Base-by-base conservation (phyloP, 1,284 basidiomycete species). In the Microbotryum lychnidis-dioicae region DNA sequence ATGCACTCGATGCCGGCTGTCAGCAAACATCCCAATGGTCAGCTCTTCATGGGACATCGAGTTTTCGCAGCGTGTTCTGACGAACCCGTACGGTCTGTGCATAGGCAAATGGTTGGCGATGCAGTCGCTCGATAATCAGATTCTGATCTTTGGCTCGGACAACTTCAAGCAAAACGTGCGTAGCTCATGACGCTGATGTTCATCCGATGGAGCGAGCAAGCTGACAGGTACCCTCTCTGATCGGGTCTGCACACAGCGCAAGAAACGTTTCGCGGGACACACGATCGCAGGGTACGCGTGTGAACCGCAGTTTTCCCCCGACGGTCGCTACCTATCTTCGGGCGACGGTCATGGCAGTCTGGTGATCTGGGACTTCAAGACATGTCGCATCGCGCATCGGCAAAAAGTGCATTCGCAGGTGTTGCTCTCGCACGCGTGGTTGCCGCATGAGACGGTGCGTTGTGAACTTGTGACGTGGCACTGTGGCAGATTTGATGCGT, bases 1-100 rank as follows among this genome's bases (percentile, higher is more conserved):
- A 98, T 99, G 96, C 93, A 99, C 77, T 96, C 91, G 44, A 97
- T 99, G 93, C 96, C 96, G 14, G 89, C 94, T 20, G 93, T 97
- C 46, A 90, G 91, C 10, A 77, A 93, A 37, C 91, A 97, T 76
- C 96, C 96, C 12, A 91, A 84, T 62, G 88, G 91, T 94, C 75
- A 69, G 89, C 84, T 23, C 56, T 52, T 57, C 53, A 46, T 64
- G 37, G 37, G 37, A 42, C 4, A 12, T 42, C 37, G 5, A 18
- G 12, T 52, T 20, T 58, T 42, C 42, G 45, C 8, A 3, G 27
- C 37, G 27, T 14, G 51, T 20, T 33, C 60, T 70, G 56, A 63
- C 52, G 21, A 64, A 64, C 50, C 46, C 47, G 48, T 3, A 23
- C 12, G 7, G n/a, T 5, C 2, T 16, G 14, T 8, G 31, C 27